Base-by-base conservation (phyloP, 306 rosid species). In the Rosa lucieae region DNA sequence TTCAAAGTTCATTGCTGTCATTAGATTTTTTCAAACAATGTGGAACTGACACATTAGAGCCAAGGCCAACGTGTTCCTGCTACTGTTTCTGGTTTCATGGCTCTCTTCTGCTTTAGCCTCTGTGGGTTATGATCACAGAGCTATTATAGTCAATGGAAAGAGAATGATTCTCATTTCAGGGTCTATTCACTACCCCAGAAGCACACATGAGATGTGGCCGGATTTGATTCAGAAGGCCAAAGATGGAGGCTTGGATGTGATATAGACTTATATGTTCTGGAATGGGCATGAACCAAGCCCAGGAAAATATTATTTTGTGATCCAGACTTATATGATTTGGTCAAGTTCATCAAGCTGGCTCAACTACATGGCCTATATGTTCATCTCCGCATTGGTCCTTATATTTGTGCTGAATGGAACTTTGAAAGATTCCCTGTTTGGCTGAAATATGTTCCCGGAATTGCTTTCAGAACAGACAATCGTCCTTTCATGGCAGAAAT, bases 391-490 rank as follows among this genome's bases (percentile, higher is more conserved):
- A 94, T 92, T 84, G 99, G 97, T 46, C 97, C 99, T 61, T 94
- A 84, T 79, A 46, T 87, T 11, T 94, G 99, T 78, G 94, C 91
- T 47, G 99, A 94, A 82, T 94, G 99, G 99, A 94, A 92, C 87
- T 91, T 92, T 69, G 97, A 97, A 78, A 97, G 99, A 74, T 92
- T 94, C 70, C 99, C 99, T 70, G 90, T 94, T 80, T 94, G 99
- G 99, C 89, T 94, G 11, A 94, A 94, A 82, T 94, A 84, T 84
- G 89, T 94, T 46, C 97, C 93, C 0, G 97, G 92, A 43, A 91
- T 94, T 32, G 82, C 78, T 62, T 94, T 92, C 77, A 91, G 99
- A 89, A 94, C 97, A 29, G 93, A 94, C 80, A 94, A 94, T 44
- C 91, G 74, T 42, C 97, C 99, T 83, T 94, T 94, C 81, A 91